Evolutionary conservation across 495 filamentous ascomycete genomes (phyloP).

Genomic region (Hypoxylon perforatum): DNA sequence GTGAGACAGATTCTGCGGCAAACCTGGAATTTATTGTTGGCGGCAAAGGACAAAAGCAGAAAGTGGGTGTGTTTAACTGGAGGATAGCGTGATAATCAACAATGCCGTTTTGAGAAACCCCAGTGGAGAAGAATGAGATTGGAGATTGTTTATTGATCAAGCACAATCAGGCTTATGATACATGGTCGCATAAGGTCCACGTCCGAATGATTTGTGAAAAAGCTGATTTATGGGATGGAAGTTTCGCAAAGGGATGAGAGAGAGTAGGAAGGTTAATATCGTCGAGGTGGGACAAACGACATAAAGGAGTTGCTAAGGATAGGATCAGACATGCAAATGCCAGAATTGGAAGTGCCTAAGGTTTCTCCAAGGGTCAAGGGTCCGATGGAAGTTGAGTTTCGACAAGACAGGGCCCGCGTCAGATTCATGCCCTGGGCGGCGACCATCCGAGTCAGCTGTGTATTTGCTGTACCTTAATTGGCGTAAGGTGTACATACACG

Average conservation of each 20-base stretch:
- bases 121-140: background rate
- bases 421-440: constrained; percentile 16
- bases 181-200: constrained; percentile 11
- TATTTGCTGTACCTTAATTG: background rate
- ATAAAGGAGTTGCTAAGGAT: constrained; percentile 27
- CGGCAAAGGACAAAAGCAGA: constrained; percentile 18
- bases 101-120: background rate
- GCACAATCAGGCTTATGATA: constrained; percentile 7
- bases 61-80: constrained; percentile 21
- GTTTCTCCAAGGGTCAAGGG: constrained; percentile 30
- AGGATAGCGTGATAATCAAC: constrained; percentile 3
- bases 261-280: constrained; percentile 9
- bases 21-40: constrained; percentile 13
- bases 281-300: constrained; percentile 9
- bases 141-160: constrained; percentile 6
- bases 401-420: constrained; percentile 1
- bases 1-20: background rate
- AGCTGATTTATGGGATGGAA: constrained; percentile 23
- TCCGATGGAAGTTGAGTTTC: constrained; percentile 18
- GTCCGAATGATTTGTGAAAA: constrained; percentile 8
- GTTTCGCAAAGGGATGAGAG: constrained; percentile 9
- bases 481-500: background rate
- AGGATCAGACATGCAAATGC: constrained; percentile 26
- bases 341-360: constrained; percentile 37
- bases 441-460: constrained; percentile 21